Evolutionary conservation across 1,284 basidiomycete species (phyloP).

Genomic region (Filobasidium uniguttulatum): DNA sequence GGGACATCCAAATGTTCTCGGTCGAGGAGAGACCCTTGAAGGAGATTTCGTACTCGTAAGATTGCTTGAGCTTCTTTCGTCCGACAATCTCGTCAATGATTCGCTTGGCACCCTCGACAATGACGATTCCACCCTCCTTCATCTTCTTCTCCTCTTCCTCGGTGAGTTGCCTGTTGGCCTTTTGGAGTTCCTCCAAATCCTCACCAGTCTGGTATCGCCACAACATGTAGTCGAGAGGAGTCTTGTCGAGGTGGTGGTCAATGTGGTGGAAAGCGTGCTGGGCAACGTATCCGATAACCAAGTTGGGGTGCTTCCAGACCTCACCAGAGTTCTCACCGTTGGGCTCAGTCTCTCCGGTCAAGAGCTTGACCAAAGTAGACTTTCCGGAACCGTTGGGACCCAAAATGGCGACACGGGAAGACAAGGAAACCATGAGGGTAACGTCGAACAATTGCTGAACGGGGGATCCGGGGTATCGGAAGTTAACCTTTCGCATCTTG

Average conservation of each 20-base stretch:
- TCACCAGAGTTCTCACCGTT: slow-evolving; percentile 72
- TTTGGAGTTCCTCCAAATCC: slow-evolving; percentile 89
- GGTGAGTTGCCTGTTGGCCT: slow-evolving; percentile 72
- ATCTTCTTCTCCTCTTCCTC: slow-evolving; percentile 88
- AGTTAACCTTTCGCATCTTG: slow-evolving; percentile 95
- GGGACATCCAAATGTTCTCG: slow-evolving; percentile 91
- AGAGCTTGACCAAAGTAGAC: slow-evolving; percentile 95
- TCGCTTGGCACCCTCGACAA: slow-evolving; percentile 89
- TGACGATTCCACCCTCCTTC: slow-evolving; percentile 77
- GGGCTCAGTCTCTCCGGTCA: slow-evolving; percentile 93
- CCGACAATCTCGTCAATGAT: slow-evolving; percentile 78
- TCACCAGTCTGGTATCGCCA: slow-evolving; percentile 99
- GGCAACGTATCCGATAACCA: slow-evolving; percentile 96
- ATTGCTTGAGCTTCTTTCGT: slow-evolving; percentile 98
- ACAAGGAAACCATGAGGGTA: slow-evolving; percentile 88
- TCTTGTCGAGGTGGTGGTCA: slow-evolving; percentile 94
- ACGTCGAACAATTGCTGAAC: slow-evolving; percentile 89
- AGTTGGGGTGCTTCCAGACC: slow-evolving; percentile 97
- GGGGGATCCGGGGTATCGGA: slow-evolving; percentile 79
- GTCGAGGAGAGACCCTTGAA: slow-evolving; percentile 85
- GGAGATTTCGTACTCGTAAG: slow-evolving; percentile 92
- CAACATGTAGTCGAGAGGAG: slow-evolving; percentile 94
- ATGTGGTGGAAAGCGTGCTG: slow-evolving; percentile 99
- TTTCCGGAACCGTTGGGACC: slow-evolving; percentile 97
- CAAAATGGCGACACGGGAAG: slow-evolving; percentile 89